Evolutionary conservation across 2,329 filamentous ascomycete species (phyloP), one percentile per base, ranked within the genome.

Genomic region (Albifimbria verrucaria): DNA sequence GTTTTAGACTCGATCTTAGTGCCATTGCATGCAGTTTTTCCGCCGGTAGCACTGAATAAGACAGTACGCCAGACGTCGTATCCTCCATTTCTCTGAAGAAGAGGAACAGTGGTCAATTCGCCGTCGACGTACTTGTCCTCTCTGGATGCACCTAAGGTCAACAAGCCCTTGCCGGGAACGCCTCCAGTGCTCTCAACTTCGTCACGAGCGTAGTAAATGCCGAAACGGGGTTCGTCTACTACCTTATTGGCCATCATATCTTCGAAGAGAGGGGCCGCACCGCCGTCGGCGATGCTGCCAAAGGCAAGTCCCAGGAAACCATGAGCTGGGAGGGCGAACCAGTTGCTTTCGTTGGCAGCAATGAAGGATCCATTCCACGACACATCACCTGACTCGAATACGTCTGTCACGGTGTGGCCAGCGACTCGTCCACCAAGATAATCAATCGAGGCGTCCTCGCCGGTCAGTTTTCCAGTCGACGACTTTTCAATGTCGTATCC

Each of bases 281-380:
- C 57, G 12, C 59, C 63, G 5, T 64, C 67, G 10, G 62, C 47
- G 44, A 71, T 70, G 20, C 62, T 63, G 18, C 57, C 54, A 26
- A 72, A 72, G 2, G 62, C 63, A 3, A 72, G 57, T 0, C 70
- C 70, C 28, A 72, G 50, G 55, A 72, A 71, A 18, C 70, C 70
- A 44, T 70, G 65, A 3, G 61, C 65, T 0, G 70, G 55, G 6
- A 65, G 58, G 7, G 59, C 46, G 1, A 52, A 51, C 68, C 68
- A 71, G 21, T 50, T 59, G 48, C 56, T 65, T 49, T 62, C 51
- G 52, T 65, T 65, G 22, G 62, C 65, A 12, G 62, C 58, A 5
- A 72, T 58, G 50, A 71, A 70, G 12, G 58, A 51, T 24, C 65
- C 61, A 3, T 56, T 55, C 65, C 67, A 72, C 2, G 55, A 56